Percentiles rank a stretch among this genome's conserved stretches.
Conservation (phyloP, 305 asterid species). For the Solanum chacoense region DNA sequence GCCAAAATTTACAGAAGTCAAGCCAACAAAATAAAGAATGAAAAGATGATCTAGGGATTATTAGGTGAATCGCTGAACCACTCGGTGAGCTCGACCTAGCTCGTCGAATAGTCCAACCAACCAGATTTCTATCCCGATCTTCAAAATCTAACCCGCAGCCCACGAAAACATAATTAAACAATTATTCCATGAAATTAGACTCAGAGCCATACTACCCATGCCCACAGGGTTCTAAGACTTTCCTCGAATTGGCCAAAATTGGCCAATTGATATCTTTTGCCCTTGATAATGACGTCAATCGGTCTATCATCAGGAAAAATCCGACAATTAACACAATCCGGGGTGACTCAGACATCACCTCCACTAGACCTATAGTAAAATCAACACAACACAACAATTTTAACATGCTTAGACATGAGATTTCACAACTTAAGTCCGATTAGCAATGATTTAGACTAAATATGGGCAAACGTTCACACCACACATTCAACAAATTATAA, state of each 20-base stretch:
- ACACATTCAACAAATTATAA: background rate
- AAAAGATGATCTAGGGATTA: background rate
- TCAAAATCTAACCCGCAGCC: background rate
- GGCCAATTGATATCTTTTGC: background rate
- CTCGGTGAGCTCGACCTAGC: too few species aligned
- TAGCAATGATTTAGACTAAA: background rate
- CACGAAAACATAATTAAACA: background rate
- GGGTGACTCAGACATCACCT: background rate
- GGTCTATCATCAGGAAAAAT: background rate
- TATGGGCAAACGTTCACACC: background rate
- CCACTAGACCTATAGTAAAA: background rate
- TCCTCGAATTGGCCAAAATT: too few species aligned
- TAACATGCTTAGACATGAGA: background rate
- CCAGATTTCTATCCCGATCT: background rate
- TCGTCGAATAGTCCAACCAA: background rate
- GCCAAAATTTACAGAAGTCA: background rate
- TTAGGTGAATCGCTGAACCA: background rate
- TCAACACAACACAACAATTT: background rate
- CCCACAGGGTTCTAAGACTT: too few species aligned
- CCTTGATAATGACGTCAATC: background rate
- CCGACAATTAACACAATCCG: background rate
- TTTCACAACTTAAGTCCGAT: background rate
- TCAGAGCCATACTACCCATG: too few species aligned
- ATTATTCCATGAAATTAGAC: background rate
- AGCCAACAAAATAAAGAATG: background rate